Base-by-base conservation (phyloP, 768 basidiomycete genomes). In the Lactarius pseudohatsudake region DNA sequence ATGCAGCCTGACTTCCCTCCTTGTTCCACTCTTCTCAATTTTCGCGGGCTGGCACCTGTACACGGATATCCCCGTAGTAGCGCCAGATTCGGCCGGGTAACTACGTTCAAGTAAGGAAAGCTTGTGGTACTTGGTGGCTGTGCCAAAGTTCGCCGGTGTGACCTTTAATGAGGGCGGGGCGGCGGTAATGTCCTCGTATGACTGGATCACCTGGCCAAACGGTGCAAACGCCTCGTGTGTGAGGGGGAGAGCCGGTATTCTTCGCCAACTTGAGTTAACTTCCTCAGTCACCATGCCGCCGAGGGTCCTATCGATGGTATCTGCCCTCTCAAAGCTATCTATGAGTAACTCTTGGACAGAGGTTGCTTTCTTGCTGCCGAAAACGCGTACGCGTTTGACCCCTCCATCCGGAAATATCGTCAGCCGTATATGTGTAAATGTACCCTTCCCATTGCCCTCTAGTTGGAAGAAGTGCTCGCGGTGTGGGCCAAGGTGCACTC, bases 351-450 rank as follows among this genome's bases (percentile, higher is more conserved):
- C 54, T 22, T 56, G 50, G 10, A 34, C 66, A 18, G 34, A 66
- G 58, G 38, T 65, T 71, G 32, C 72, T 74, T 54, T 81, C 81
- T 57, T 85, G 83, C 62, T 81, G 78, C 6, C 97, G 94, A 70
- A 86, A 80, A 97, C 76, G 66, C 97, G 85, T n/a, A 99, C 81
- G 28, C 97, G 86, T 78, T 98, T 98, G 74, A 98, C 78, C 30
- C 97, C 97, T 53, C 97, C 97, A 73, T 99, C 96, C 1, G 97
- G 97, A 75, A 90, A 85, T 72, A 97, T 96, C 22, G 91, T 93
- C 66, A 97, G 78, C 71, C 88, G 86, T 65, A 98, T 84, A 76
- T 99, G 96, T 16, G 88, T 94, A 75, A 86, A 96, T 22, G 80
- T 74, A 64, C 75, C 76, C 15, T 78, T 84, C 58, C 81, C 77